Conservation (phyloP, 176 grass and related monocot species). For the Metroxylon sagu region DNA sequence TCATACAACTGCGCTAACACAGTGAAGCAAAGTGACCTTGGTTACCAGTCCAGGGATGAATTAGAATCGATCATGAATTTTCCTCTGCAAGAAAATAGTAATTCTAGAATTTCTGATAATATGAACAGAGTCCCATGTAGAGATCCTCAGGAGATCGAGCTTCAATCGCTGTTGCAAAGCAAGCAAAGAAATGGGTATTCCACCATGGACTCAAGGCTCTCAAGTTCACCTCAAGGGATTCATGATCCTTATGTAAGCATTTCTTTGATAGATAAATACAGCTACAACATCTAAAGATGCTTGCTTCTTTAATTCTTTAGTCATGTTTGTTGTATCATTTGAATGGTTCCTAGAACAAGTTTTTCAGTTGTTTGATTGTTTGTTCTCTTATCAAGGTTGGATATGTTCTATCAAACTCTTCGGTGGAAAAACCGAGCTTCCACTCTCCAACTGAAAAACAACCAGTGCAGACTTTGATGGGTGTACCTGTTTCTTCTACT, state of each 20-base stretch:
- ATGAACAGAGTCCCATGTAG: not conserved
- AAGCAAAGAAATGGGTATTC: not conserved
- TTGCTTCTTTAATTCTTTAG: too few species aligned
- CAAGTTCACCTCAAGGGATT: slow-evolving; percentile 2
- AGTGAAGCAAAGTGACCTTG: slow-evolving; percentile 44
- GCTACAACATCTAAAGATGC: too few species aligned
- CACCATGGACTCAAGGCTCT: not conserved
- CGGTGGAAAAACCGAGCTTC: slow-evolving; percentile 22
- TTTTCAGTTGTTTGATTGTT: slow-evolving; percentile 1
- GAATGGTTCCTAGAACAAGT: too few species aligned
- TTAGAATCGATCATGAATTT: slow-evolving; percentile 9
- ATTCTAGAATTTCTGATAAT: not conserved
- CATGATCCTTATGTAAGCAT: slow-evolving; percentile 15
- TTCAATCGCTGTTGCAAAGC: slow-evolving; percentile 14
- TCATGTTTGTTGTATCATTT: too few species aligned
- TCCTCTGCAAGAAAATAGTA: not conserved
- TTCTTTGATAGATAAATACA: not conserved
- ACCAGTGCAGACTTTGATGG: slow-evolving; percentile 6
- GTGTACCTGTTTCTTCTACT: slow-evolving; percentile 1
- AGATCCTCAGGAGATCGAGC: not conserved
- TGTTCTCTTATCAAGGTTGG: slow-evolving; percentile 32
- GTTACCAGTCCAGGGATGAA: slow-evolving; percentile 12
- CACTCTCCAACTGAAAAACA: slow-evolving; percentile 25
- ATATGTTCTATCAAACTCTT: slow-evolving; percentile 15
- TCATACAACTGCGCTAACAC: slow-evolving; percentile 19